Evolutionary conservation across 495 filamentous ascomycete species (phyloP).

Genomic region (Aspergillus sparsus): DNA sequence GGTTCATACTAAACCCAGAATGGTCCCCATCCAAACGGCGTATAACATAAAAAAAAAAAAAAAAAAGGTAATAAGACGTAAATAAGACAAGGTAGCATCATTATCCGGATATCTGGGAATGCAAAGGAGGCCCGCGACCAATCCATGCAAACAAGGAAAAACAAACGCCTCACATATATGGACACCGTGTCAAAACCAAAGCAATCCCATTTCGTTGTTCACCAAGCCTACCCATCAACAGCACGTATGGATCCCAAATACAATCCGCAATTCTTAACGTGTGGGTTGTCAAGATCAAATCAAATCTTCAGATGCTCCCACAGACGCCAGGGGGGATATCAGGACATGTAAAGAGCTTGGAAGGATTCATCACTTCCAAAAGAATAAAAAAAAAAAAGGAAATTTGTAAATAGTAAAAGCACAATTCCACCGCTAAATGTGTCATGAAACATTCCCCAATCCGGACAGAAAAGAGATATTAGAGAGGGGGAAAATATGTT

Average conservation of each 20-base stretch:
- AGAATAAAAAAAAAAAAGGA: conserved; percentile 22
- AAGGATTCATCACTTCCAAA: conserved; percentile 25
- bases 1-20: background rate
- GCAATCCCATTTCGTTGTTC: conserved; percentile 20
- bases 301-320: conserved; percentile 27
- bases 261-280: conserved; percentile 20
- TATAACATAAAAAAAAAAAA: conserved; percentile 1
- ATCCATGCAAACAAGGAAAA: conserved; percentile 28
- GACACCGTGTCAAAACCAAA: conserved; percentile 23
- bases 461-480: conserved; percentile 18
- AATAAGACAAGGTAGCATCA: conserved; percentile 13
- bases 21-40: background rate
- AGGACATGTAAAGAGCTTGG: conserved; percentile 21
- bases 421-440: conserved; percentile 35
- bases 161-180: conserved; percentile 26
- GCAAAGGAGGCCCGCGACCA: conserved; percentile 21
- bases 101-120: conserved; percentile 25
- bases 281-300: conserved; percentile 10
- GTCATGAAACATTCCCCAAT: conserved; percentile 23
- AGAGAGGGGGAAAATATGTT: background rate
- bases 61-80: background rate
- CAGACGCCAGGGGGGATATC: conserved; percentile 30
- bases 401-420: conserved; percentile 20
- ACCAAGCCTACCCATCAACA: conserved; percentile 26
- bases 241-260: conserved; percentile 25